Evolutionary conservation across 2,329 filamentous ascomycete genomes (phyloP).

Genomic region (Pseudopithomyces maydicus): DNA sequence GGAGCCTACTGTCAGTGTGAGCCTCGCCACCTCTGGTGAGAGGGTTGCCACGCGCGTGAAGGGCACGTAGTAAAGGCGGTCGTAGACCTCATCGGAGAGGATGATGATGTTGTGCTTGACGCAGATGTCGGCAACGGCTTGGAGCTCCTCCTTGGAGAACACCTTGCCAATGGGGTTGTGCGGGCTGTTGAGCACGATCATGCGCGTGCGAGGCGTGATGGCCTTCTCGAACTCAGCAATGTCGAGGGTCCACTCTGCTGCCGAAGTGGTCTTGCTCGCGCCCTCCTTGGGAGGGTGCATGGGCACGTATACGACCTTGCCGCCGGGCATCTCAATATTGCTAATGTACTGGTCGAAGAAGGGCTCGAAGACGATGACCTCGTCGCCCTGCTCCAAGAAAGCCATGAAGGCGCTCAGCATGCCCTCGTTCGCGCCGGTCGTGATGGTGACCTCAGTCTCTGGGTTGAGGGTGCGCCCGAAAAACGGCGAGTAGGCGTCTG

Average conservation of each 20-base stretch:
- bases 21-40: conserved; percentile 83
- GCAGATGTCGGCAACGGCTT: conserved; percentile 84
- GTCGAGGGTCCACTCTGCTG: conserved; percentile 86
- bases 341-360: conserved; percentile 99
- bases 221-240: conserved; percentile 80
- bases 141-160: conserved; percentile 81
- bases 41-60: conserved; percentile 92
- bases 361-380: conserved; percentile 97
- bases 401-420: conserved; percentile 99
- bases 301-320: conserved; percentile 94
- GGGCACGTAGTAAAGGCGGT: conserved; percentile 91
- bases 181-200: conserved; percentile 89
- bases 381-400: conserved; percentile 91
- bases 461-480: conserved; percentile 84
- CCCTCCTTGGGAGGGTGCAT: conserved; percentile 86
- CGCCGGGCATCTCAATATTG: conserved; percentile 98
- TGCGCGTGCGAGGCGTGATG: conserved; percentile 87
- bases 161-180: conserved; percentile 98
- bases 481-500: conserved; percentile 87
- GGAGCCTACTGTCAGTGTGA: conserved; percentile 92
- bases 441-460: conserved; percentile 92
- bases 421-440: conserved; percentile 86
- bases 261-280: conserved; percentile 77
- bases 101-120: conserved; percentile 95
- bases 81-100: conserved; percentile 75